Conservation (phyloP, 148 eudicot genomes). For the Cornus suecica region DNA sequence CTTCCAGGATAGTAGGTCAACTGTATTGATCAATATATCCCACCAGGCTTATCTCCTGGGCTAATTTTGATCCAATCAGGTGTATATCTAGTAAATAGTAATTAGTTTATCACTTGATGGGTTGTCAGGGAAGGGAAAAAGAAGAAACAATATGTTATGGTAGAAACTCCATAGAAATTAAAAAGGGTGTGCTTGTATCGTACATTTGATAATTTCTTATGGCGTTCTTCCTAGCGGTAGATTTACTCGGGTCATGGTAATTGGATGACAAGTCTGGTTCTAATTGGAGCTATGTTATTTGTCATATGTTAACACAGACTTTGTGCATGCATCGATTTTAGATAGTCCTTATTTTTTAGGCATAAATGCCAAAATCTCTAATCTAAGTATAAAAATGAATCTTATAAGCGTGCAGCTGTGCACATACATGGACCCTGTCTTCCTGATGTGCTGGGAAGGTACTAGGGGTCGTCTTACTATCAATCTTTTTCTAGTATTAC, state of each 20-base stretch:
- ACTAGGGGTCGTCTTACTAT: neutral
- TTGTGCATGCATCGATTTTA: neutral
- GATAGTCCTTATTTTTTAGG: no score
- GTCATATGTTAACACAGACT: neutral
- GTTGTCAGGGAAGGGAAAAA: neutral
- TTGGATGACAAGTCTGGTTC: neutral
- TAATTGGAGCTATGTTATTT: neutral
- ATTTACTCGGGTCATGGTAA: neutral
- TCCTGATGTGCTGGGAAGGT: no score
- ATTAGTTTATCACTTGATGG: neutral
- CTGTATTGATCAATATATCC: neutral
- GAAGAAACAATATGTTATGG: neutral
- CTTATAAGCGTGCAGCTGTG: no score
- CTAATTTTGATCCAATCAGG: neutral
- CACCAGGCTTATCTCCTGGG: neutral
- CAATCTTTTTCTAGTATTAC: neutral
- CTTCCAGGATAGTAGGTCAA: neutral
- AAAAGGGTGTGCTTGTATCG: neutral
- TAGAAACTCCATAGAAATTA: neutral
- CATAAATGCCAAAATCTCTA: neutral
- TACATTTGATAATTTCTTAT: neutral
- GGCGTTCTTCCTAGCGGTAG: neutral
- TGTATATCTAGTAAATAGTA: neutral
- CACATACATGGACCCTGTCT: no score
- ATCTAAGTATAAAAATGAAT: neutral